A percentile compares a stretch with the other conserved stretches of the same genome.
phyloP scores from a whole-genome alignment of 495 filamentous ascomycete species.

The Acidomyces sp. region DNA sequence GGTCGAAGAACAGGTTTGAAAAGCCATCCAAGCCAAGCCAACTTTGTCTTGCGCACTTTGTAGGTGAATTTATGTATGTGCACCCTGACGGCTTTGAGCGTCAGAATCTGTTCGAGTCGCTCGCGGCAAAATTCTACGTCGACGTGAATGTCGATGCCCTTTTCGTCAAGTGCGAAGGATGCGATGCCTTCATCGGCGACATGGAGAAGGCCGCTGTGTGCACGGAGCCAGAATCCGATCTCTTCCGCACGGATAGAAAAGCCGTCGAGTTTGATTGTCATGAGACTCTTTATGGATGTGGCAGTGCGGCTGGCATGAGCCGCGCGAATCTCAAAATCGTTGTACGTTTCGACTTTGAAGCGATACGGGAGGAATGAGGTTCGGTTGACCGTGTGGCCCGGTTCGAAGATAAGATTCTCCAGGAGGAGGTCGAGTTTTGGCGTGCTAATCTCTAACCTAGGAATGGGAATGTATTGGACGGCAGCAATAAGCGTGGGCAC shows the following conservation, averaged over 20 bases:
- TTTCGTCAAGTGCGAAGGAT: conserved; percentile 68
- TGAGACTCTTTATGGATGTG: conserved; percentile 50
- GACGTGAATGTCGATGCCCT: conserved; percentile 73
- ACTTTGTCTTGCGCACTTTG: conserved; percentile 57
- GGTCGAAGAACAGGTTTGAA: conserved; percentile 75
- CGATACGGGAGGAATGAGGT: conserved; percentile 82
- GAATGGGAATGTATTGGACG: conserved; percentile 78
- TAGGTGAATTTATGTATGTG: conserved; percentile 79
- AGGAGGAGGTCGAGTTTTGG: conserved; percentile 74
- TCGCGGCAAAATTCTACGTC: conserved; percentile 69
- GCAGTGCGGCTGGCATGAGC: conserved; percentile 51
- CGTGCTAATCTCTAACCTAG: conserved; percentile 68
- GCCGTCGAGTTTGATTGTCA: conserved; percentile 65
- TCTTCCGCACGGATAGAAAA: conserved; percentile 72
- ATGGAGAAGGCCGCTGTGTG: conserved; percentile 52
- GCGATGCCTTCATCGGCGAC: conserved; percentile 72
- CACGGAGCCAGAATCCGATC: conserved; percentile 64
- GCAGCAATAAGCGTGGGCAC: conserved; percentile 61
- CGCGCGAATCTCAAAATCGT: conserved; percentile 75
- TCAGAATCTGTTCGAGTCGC: conserved; percentile 64
- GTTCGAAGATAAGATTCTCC: conserved; percentile 84
- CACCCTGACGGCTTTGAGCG: conserved; percentile 60
- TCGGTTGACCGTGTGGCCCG: conserved; percentile 69
- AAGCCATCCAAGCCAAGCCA: conserved; percentile 65
- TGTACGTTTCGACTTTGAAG: conserved; percentile 66